Evolutionary conservation across 1,284 basidiomycete species (phyloP), one percentile per base, ranked within the genome.

Genomic region (Chondrostereum purpureum): DNA sequence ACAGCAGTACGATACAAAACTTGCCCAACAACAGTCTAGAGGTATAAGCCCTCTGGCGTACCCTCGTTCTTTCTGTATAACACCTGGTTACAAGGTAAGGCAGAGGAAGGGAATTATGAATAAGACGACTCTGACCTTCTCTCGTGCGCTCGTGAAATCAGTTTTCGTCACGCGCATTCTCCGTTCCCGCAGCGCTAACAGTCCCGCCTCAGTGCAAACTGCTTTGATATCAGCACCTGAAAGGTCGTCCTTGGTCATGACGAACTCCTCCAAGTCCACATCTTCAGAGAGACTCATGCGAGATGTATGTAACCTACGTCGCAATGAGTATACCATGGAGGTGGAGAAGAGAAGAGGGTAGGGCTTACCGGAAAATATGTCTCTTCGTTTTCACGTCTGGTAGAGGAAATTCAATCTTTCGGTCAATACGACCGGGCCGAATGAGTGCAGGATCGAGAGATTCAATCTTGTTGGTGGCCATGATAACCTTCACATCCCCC

Each of bases 151-250:
- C 5, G 87, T 85, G 57, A 95, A 92, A 66, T 95, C 92, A 33
- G 73, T 77, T 68, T 98, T 98, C 27, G 88, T 97, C 11, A 99
- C 95, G 52, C 92, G 76, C 95, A 99, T 99, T 46, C 96, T 76
- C 49, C 96, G 77, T 67, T 99, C 96, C 55, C 96, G 77, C 52
- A 99, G 71, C 3, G 96, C 96, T 42, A 98, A 73, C 45, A 99
- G 66, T 58, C 96, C 96, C 14, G 96, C 96, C 65, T 99, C 96
- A 3, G 96, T 93, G 62, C 91, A 95, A 13, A 94, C 89, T 3
- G 93, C 94, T 72, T 98, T 98, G 76, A 99, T 98, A 61, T 99
- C 96, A 4, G 95, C 95, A 47, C 95, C 95, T 8, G 90, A 94
- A 13, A 97, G 69, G 58, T 99, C 95, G 59, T 99, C 96, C 69